Evolutionary conservation across 106 monocot genomes (phyloP), one percentile per base, ranked within the genome.

Genomic region (Hemerocallis citrina): DNA sequence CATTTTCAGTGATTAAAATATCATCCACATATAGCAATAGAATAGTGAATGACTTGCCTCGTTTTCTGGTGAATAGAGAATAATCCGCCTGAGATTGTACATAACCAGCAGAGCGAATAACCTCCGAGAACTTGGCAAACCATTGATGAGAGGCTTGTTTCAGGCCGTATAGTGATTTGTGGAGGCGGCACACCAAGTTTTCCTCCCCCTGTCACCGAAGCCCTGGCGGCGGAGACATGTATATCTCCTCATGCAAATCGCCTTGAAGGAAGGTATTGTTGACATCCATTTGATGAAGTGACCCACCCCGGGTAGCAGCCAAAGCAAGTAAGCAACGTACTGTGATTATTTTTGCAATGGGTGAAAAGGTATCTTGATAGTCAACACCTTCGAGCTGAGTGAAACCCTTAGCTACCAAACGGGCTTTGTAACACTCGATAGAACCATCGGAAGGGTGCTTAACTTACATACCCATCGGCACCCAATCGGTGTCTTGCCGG

Each of bases 401-500:
- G 3, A 64, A 64, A 25, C 1, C 52, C 27, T 64, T 64, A 15
- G 64, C 45, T 12, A 64, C 64, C 16, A 48, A 16, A 19, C 48
- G 6, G 1, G 33, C 48, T 32, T 64, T 64, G 32, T 64, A 64
- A 8, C 48, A 32, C 20, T 64, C 64, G 3, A 64, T 20, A 12
- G 2, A 45, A 9, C 48, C 16, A 64, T 64, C 48, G 2, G 47
- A 31, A 8, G 30, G 30, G 34, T 22, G 24, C 31, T 64, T 5
- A 64, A 7, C 1, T 7, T 47, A 34, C 47, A 49, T 10, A 62
- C 31, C 64, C 64, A 64, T 34, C 49, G 16, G 20, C 64, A 64
- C 22, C n/a, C 46, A 14, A 64, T 42, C 11, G 6, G 33, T 9
- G 16, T 49, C 17, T 64, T 47, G 2, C 19, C 34, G 1, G 1